Conservation (phyloP, 306 rosid species). For the Ormosia emarginata region DNA sequence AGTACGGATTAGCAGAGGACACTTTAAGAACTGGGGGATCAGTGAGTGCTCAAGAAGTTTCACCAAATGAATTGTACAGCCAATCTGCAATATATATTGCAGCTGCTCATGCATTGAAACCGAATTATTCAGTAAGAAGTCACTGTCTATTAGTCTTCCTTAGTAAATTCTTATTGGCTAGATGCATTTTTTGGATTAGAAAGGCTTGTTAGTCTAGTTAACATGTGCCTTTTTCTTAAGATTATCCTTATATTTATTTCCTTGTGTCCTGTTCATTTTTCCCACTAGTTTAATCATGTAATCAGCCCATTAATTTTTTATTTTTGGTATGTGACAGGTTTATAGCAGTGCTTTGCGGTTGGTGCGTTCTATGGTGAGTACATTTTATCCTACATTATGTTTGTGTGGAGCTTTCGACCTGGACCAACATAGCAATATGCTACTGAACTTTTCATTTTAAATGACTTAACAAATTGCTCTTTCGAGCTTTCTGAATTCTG, state of each 20-base stretch:
- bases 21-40: conserved; percentile 89
- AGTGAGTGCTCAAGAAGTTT: conserved; percentile 61
- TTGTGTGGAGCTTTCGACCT: conserved; percentile 14
- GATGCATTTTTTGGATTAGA: conserved; percentile 16
- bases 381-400: conserved; percentile 3
- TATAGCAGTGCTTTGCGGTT: conserved; percentile 97
- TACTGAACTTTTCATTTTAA: conserved; percentile 5
- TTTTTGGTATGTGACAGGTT: conserved; percentile 52
- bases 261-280: neutral
- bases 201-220: conserved; percentile 16
- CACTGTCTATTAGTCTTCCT: conserved; percentile 7
- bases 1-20: conserved; percentile 99
- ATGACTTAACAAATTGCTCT: neutral
- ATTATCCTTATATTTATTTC: neutral
- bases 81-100: conserved; percentile 99
- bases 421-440: conserved; percentile 6
- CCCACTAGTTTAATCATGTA: neutral
- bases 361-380: conserved; percentile 97
- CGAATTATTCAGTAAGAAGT: conserved; percentile 79
- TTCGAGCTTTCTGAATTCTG: conserved; percentile 1
- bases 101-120: conserved; percentile 97
- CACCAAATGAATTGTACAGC: conserved; percentile 92
- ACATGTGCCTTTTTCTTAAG: neutral
- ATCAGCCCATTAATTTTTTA: neutral
- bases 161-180: neutral